Percentiles rank a stretch among this genome's conserved stretches.
phyloP scores from a whole-genome alignment of 129 eudicot genomes.

The Glebionis coronaria region DNA sequence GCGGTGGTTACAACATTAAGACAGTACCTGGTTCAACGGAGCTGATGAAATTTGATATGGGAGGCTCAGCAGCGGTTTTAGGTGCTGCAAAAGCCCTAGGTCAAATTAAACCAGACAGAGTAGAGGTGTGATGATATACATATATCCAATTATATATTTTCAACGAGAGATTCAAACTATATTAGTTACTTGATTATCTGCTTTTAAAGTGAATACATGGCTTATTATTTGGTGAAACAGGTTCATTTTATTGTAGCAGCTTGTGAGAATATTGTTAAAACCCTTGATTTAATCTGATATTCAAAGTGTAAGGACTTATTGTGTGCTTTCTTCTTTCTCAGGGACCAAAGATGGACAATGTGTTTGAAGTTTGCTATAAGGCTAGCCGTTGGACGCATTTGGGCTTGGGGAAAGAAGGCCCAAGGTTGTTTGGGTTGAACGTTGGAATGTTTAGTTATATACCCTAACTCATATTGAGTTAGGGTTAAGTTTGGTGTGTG shows the following conservation, averaged over 20 bases:
- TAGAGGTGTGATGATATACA: slow-evolving; percentile 55
- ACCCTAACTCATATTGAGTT: too few species aligned
- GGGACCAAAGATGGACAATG: too few species aligned
- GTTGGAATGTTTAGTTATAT: too few species aligned
- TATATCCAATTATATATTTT: neutral
- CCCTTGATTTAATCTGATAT: too few species aligned
- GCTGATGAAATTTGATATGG: slow-evolving; percentile 96
- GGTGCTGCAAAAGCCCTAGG: slow-evolving; percentile 99
- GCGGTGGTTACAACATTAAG: slow-evolving; percentile 99
- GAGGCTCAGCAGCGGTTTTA: slow-evolving; percentile 93
- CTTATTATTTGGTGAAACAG: slow-evolving; percentile 32
- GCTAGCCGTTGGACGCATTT: too few species aligned
- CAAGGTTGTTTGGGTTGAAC: too few species aligned
- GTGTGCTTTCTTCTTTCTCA: too few species aligned
- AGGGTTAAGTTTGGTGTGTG: too few species aligned
- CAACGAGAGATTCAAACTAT: slow-evolving; percentile 1
- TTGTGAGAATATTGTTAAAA: slow-evolving; percentile 97
- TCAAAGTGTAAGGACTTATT: too few species aligned
- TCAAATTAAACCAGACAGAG: slow-evolving; percentile 88
- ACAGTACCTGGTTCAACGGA: slow-evolving; percentile 89
- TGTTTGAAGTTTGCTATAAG: too few species aligned
- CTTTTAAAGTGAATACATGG: neutral
- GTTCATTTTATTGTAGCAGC: slow-evolving; percentile 99
- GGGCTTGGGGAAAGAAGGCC: too few species aligned
- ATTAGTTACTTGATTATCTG: neutral